Evolutionary conservation across 2,329 filamentous ascomycete genomes (phyloP).

Genomic region (Monilinia fructigena): DNA sequence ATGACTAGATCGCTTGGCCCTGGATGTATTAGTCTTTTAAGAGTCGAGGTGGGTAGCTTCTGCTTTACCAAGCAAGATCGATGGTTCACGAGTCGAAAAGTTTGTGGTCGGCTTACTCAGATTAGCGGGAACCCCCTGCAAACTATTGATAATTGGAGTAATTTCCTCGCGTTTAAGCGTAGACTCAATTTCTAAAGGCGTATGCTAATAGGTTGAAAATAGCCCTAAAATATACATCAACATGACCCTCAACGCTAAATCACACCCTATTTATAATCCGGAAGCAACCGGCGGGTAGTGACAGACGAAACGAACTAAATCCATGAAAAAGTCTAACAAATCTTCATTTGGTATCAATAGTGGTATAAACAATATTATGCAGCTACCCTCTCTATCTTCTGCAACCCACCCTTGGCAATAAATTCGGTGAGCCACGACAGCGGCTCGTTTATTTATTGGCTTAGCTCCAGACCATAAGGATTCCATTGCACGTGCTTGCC

Average conservation of each 20-base stretch:
- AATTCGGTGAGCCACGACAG: conserved; percentile 8
- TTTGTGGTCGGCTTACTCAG: conserved; percentile 7
- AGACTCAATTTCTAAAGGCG: neutral
- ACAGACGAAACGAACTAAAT: neutral
- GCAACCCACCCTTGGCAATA: conserved; percentile 4
- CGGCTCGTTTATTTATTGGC: conserved; percentile 22
- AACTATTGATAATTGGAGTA: neutral
- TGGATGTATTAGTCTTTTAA: neutral
- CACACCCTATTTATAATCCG: neutral
- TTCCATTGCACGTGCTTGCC: conserved; percentile 10
- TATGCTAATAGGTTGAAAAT: neutral
- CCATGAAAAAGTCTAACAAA: neutral
- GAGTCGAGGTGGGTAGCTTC: neutral
- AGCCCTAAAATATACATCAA: neutral
- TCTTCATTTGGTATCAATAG: neutral
- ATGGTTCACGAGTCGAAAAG: neutral
- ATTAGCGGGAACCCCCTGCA: neutral
- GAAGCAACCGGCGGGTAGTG: neutral
- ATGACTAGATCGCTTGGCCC: conserved; percentile 1
- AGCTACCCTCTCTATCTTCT: neutral
- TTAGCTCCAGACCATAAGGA: neutral
- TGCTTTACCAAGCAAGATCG: neutral
- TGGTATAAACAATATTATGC: conserved; percentile 12
- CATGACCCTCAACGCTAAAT: neutral
- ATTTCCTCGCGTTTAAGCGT: neutral